Evolutionary conservation across 495 filamentous ascomycete genomes (phyloP).

Genomic region (Cercophora samala): DNA sequence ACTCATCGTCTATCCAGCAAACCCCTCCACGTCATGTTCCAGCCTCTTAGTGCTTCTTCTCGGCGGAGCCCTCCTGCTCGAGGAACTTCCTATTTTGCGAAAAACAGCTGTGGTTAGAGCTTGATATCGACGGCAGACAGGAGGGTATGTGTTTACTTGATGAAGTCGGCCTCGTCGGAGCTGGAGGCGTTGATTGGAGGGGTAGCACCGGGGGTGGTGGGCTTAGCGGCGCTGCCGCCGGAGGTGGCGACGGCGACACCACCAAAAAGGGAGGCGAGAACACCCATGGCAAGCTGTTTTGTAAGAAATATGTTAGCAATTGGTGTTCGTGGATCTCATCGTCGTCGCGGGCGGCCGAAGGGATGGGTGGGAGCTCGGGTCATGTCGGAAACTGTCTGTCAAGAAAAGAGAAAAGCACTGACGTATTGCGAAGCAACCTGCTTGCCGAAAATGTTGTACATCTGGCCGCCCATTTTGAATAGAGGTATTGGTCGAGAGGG

Average conservation of each 20-base stretch:
- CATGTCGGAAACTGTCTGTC: background rate
- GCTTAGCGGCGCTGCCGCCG: slow-evolving; percentile 59
- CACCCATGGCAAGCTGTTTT: slow-evolving; percentile 77
- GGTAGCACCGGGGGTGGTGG: slow-evolving; percentile 43
- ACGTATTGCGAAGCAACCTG: slow-evolving; percentile 93
- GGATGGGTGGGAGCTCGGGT: background rate
- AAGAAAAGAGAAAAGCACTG: slow-evolving; percentile 44
- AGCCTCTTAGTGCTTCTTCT: slow-evolving; percentile 22
- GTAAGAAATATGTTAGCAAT: slow-evolving; percentile 28
- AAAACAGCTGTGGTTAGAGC: slow-evolving; percentile 7
- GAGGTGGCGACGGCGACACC: slow-evolving; percentile 48
- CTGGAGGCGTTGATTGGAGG: slow-evolving; percentile 84
- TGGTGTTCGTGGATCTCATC: slow-evolving; percentile 6
- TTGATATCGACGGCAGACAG: slow-evolving; percentile 4
- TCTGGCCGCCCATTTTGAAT: slow-evolving; percentile 81
- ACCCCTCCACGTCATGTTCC: background rate
- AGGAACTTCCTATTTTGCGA: slow-evolving; percentile 66
- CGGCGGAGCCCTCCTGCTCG: slow-evolving; percentile 60
- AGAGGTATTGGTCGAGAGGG: slow-evolving; percentile 31
- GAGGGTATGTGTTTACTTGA: slow-evolving; percentile 65
- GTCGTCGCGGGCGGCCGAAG: background rate
- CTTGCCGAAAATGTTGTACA: slow-evolving; percentile 82
- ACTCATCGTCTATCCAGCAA: background rate
- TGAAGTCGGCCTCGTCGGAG: slow-evolving; percentile 94
- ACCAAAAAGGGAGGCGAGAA: slow-evolving; percentile 65